These are phyloP conservation scores for Nicotiana paniculata DNA, from an alignment of 257 asterid species.

Conservation along the genomic window DNA sequence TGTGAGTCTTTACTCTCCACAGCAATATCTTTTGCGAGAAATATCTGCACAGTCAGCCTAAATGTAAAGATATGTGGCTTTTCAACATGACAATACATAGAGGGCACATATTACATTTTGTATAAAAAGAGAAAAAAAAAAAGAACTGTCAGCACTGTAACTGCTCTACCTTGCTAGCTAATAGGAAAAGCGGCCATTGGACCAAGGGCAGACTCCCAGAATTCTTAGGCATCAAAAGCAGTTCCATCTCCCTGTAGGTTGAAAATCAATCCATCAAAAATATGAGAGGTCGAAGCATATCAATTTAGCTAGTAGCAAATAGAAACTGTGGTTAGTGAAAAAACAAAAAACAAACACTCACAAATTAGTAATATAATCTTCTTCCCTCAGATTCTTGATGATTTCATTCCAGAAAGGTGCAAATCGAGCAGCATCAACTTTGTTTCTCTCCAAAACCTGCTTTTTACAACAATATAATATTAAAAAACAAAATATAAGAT, in stretches of 20 bases:
- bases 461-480: slow-evolving; percentile 22
- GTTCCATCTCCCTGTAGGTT: slow-evolving; percentile 74
- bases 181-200: slow-evolving; percentile 97
- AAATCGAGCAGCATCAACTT: slow-evolving; percentile 77
- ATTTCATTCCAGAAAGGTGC: slow-evolving; percentile 99
- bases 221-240: slow-evolving; percentile 89
- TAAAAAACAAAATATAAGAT: slow-evolving; percentile 13
- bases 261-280: slow-evolving; percentile 14
- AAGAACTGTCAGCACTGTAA: slow-evolving; percentile 6
- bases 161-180: slow-evolving; percentile 80
- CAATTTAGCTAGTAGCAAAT: background rate
- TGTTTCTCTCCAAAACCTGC: slow-evolving; percentile 57
- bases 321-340: slow-evolving; percentile 6
- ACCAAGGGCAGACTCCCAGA: slow-evolving; percentile 58
- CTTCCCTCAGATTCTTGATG: slow-evolving; percentile 79
- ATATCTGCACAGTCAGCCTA: slow-evolving; percentile 37
- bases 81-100: background rate
- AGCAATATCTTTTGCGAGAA: slow-evolving; percentile 92
- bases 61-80: slow-evolving; percentile 7
- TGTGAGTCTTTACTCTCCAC: slow-evolving; percentile 71
- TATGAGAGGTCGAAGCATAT: slow-evolving; percentile 1
- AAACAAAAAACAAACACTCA: slow-evolving; percentile 35
- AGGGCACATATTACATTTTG: slow-evolving; percentile 16
- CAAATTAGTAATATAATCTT: slow-evolving; percentile 73
- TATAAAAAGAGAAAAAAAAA: background rate